Percentiles rank a stretch among this genome's conserved stretches.
phyloP scores from a whole-genome alignment of 1,284 basidiomycete species.

The Trametes hirsuta region DNA sequence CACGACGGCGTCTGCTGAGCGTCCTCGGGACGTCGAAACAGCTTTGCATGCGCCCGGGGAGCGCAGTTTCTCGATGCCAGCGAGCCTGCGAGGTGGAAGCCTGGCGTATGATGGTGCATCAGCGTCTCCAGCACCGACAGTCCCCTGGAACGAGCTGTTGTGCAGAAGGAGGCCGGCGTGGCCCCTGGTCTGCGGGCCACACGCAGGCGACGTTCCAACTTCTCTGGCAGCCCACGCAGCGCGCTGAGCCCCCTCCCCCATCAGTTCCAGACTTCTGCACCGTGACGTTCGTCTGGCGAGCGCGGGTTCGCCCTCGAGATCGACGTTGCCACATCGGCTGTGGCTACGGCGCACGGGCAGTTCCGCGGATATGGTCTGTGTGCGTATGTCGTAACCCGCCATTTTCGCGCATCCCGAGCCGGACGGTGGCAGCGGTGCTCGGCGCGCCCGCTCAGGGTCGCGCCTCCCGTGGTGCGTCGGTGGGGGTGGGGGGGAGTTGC shows the following conservation, averaged over 20 bases:
- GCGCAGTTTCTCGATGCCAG: background rate
- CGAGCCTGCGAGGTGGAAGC: background rate
- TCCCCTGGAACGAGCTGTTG: too few species aligned
- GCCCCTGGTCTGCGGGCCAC: background rate
- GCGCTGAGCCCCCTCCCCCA: too few species aligned
- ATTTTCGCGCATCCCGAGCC: background rate
- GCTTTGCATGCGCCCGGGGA: too few species aligned
- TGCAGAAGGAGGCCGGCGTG: too few species aligned
- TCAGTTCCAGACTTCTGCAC: too few species aligned
- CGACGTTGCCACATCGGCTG: background rate
- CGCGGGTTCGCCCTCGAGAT: background rate
- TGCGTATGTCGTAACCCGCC: background rate
- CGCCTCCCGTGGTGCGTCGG: background rate
- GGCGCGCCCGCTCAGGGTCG: background rate
- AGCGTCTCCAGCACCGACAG: background rate
- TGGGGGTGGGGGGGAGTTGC: background rate
- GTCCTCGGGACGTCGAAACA: too few species aligned
- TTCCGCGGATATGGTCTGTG: background rate
- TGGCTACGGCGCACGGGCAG: background rate
- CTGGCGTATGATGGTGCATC: background rate
- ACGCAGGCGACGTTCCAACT: background rate
- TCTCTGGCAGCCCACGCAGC: too few species aligned
- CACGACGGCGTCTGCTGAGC: background rate
- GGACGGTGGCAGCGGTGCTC: background rate
- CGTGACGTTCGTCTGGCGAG: background rate